phyloP scores from a whole-genome alignment of 805 yeast species.

The Ogataea sp. region DNA sequence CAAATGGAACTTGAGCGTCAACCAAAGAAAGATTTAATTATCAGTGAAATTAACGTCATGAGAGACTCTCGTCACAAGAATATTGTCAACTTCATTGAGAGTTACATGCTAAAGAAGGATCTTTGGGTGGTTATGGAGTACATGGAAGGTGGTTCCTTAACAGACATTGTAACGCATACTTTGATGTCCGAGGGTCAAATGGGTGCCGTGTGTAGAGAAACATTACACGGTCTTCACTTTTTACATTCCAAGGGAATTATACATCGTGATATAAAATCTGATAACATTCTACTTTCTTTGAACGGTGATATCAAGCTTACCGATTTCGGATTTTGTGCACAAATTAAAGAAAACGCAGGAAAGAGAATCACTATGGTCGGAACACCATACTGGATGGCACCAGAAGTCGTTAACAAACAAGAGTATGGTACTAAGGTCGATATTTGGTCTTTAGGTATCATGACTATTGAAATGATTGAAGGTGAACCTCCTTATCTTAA shows the following conservation, averaged over 20 bases:
- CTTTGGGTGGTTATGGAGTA: slow-evolving; percentile 98
- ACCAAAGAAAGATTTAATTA: slow-evolving; percentile 90
- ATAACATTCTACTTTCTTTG: slow-evolving; percentile 76
- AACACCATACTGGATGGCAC: slow-evolving; percentile 90
- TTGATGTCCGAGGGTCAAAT: slow-evolving; percentile 90
- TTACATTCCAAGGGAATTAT: slow-evolving; percentile 88
- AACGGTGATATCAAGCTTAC: slow-evolving; percentile 89
- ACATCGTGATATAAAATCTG: slow-evolving; percentile 94
- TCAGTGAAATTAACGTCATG: slow-evolving; percentile 95
- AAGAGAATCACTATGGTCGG: slow-evolving; percentile 85
- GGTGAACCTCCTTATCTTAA: slow-evolving; percentile 80
- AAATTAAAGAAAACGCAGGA: slow-evolving; percentile 61
- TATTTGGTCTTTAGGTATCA: slow-evolving; percentile 77
- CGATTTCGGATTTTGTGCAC: slow-evolving; percentile 73
- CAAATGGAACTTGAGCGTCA: slow-evolving; percentile 94
- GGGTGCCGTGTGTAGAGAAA: slow-evolving; percentile 90
- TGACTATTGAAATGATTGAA: slow-evolving; percentile 84
- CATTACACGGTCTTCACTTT: slow-evolving; percentile 77
- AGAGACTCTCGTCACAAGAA: slow-evolving; percentile 83
- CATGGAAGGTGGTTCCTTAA: slow-evolving; percentile 97
- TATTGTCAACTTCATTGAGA: slow-evolving; percentile 89
- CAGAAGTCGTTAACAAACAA: slow-evolving; percentile 73
- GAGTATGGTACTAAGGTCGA: slow-evolving; percentile 79
- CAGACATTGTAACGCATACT: slow-evolving; percentile 89
- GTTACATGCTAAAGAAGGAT: slow-evolving; percentile 68